Percentiles rank a stretch among this genome's conserved stretches.
phyloP scores from a whole-genome alignment of 441 rosid genomes.

The Rhodomyrtus psidioides region DNA sequence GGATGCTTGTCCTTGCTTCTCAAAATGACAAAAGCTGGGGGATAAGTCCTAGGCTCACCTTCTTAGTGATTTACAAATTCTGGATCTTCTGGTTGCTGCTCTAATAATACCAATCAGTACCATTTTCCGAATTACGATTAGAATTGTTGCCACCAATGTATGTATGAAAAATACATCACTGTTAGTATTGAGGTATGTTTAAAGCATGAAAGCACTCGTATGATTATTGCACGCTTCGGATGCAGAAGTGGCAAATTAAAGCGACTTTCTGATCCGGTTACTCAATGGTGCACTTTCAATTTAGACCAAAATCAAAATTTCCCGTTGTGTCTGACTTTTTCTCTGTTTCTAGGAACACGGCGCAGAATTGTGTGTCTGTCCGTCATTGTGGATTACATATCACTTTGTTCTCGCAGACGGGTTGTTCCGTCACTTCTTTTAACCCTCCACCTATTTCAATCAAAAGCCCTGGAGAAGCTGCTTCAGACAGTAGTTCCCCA shows the following conservation, averaged over 20 bases:
- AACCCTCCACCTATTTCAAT: neutral
- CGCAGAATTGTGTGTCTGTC: neutral
- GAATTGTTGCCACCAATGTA: neutral
- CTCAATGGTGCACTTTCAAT: neutral
- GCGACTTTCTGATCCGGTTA: neutral
- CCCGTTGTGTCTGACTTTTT: neutral
- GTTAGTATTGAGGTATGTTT: neutral
- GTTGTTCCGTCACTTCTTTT: neutral
- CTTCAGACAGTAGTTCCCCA: neutral
- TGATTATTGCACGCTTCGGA: neutral
- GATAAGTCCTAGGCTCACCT: conserved; percentile 15
- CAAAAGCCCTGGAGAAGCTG: neutral
- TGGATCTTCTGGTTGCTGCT: neutral
- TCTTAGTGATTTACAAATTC: conserved; percentile 7
- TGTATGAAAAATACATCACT: neutral
- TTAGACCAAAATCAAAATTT: neutral
- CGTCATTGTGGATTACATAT: neutral
- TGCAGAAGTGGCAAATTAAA: neutral
- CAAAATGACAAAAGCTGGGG: neutral
- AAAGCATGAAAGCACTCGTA: neutral
- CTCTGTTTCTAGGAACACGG: neutral
- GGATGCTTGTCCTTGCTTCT: conserved; percentile 6
- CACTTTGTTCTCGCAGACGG: neutral
- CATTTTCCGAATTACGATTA: neutral
- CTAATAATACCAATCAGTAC: neutral